Evolutionary conservation across 116 monocot species (phyloP), one percentile per base, ranked within the genome.

Genomic region (Cymodocea nodosa): DNA sequence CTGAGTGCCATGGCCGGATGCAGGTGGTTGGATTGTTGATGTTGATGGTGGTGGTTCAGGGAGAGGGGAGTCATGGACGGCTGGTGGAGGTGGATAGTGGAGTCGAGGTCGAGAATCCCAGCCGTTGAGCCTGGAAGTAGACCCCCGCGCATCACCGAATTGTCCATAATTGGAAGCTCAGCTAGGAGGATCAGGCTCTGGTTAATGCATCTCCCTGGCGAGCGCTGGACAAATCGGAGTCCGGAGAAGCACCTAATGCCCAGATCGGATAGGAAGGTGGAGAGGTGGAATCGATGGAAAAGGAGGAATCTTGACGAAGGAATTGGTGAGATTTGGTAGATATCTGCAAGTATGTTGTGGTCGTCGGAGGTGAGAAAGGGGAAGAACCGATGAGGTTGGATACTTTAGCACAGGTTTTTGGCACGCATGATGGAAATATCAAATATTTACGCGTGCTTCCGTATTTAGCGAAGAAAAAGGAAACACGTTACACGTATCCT

Each of bases 81-180:
- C 14, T 64, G 62, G 63, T 20, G 25, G 25, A 23, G 52, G 23
- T 63, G 68, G 49, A 52, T n/a, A 11, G 67, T 57, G 30, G 73
- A 34, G 11, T 80, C 72, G 23, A 73, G 64, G 19, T 75, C 75
- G 20, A 71, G 64, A 10, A 67, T 71, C 34, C 60, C 70, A 34
- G 59, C 14, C 6, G 57, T 19, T 10, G 71, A 50, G 15, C 58
- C 59, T n/a, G 50, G 65, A 23, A 74, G 78, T 23, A 70, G 35
- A 2, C 69, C 59, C 3, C 64, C 34, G 20, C 52, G 39, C 30
- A 68, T 80, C 71, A 62, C 56, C 52, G 80, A 36, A 34, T 64
- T 68, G n/a, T 80, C 75, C 80, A 80, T 75, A 35, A 17, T 40
- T 18, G 22, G 49, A 15, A 22, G 1, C 17, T 14, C 22, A 11